Percentiles rank a stretch among this genome's conserved stretches.
Evolutionary conservation across 2,329 filamentous ascomycete species (phyloP).

Genomic region (Cladosporium oxysporum): DNA sequence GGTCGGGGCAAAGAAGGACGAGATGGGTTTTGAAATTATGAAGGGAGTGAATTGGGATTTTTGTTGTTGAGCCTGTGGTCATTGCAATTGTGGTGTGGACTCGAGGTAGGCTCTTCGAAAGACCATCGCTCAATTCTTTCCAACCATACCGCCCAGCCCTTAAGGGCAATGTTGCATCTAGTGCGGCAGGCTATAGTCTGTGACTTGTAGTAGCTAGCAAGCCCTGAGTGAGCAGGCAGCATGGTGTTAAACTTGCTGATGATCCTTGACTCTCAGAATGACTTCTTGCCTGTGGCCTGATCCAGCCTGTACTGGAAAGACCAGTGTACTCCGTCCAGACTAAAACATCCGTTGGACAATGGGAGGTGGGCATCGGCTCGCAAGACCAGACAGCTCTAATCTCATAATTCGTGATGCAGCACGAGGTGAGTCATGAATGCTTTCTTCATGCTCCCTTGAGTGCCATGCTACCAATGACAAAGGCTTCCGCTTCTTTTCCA

Average conservation of each 20-base stretch:
- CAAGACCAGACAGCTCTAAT: background rate
- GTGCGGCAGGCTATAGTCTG: background rate
- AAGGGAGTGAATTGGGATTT: background rate
- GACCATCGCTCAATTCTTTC: background rate
- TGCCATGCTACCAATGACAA: constrained; percentile 76
- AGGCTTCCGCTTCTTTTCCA: constrained; percentile 61
- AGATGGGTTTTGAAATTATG: too few relatives aligned
- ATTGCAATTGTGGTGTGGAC: background rate
- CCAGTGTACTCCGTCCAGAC: background rate
- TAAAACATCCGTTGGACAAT: background rate
- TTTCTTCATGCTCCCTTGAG: constrained; percentile 59
- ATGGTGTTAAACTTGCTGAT: background rate
- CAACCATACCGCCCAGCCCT: background rate
- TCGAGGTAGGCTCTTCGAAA: background rate
- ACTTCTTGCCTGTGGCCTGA: background rate
- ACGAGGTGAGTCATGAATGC: background rate
- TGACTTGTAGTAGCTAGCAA: background rate
- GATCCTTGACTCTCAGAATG: background rate
- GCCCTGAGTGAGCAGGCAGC: background rate
- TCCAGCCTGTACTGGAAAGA: background rate
- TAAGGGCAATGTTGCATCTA: background rate
- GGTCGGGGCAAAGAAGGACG: background rate
- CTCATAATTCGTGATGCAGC: background rate
- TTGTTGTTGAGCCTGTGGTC: background rate
- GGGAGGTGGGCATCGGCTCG: background rate